Percentiles rank a stretch among this genome's conserved stretches.
phyloP scores from a whole-genome alignment of 768 basidiomycete species.

The Xanthoconium stramineum region DNA sequence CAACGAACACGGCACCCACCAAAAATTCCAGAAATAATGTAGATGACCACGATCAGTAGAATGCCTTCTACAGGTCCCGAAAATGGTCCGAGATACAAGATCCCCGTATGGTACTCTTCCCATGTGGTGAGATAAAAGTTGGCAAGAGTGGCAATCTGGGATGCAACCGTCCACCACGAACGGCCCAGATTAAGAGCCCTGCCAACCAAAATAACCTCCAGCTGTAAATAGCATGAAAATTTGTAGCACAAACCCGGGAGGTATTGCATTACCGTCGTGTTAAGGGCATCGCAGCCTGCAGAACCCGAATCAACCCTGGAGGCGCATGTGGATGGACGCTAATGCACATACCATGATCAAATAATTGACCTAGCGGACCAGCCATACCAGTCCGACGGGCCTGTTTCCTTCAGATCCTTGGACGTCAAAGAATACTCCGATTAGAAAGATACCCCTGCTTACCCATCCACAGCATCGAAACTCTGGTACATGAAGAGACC shows the following conservation, averaged over 20 bases:
- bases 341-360: slow-evolving; percentile 78
- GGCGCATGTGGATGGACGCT: not conserved
- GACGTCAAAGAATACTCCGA: not conserved
- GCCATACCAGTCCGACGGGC: slow-evolving; percentile 95
- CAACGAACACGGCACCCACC: slow-evolving; percentile 40
- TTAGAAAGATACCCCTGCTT: slow-evolving; percentile 13
- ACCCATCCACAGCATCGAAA: slow-evolving; percentile 89
- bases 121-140: slow-evolving; percentile 76
- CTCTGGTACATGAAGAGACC: slow-evolving; percentile 92
- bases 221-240: slow-evolving; percentile 39
- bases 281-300: slow-evolving; percentile 86
- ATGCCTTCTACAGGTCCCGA: slow-evolving; percentile 98
- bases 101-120: slow-evolving; percentile 89
- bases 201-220: slow-evolving; percentile 80
- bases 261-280: slow-evolving; percentile 69
- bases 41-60: slow-evolving; percentile 76
- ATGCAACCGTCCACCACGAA: slow-evolving; percentile 96
- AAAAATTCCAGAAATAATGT: slow-evolving; percentile 70
- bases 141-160: slow-evolving; percentile 65
- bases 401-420: slow-evolving; percentile 65
- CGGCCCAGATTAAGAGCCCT: slow-evolving; percentile 88
- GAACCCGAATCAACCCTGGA: not conserved
- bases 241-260: not conserved
- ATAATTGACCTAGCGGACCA: slow-evolving; percentile 97
- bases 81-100: slow-evolving; percentile 87